phyloP scores from a whole-genome alignment of 768 basidiomycete species.

The Phaeotremella skinneri region DNA sequence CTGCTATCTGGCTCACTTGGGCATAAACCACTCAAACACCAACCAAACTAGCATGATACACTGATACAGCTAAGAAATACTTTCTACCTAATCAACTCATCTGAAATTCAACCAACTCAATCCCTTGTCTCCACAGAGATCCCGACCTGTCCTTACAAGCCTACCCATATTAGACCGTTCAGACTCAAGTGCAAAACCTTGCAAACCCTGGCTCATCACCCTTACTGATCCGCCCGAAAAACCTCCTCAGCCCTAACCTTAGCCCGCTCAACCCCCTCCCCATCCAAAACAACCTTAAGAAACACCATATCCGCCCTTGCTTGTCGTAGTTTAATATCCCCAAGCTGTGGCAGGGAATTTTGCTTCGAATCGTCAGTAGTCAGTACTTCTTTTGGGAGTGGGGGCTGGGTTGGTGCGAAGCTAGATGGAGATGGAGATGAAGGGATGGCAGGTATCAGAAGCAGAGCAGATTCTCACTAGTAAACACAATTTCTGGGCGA shows the following conservation, averaged over 20 bases:
- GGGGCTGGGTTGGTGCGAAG: neutral
- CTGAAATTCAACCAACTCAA: too few relatives aligned
- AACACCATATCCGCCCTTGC: slow-evolving; percentile 31
- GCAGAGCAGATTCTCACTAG: slow-evolving; percentile 19
- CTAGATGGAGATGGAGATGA: neutral
- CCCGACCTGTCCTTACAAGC: too few relatives aligned
- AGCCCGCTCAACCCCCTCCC: slow-evolving; percentile 19
- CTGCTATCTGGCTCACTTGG: too few relatives aligned
- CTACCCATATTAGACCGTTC: too few relatives aligned
- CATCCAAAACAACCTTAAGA: slow-evolving; percentile 19
- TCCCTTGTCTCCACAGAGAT: too few relatives aligned
- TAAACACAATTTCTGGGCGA: slow-evolving; percentile 16
- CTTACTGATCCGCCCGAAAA: too few relatives aligned
- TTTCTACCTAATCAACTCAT: too few relatives aligned
- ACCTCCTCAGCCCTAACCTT: slow-evolving; percentile 14
- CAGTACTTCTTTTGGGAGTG: neutral
- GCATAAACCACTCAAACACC: too few relatives aligned
- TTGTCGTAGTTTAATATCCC: slow-evolving; percentile 15
- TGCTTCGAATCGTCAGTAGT: slow-evolving; percentile 9
- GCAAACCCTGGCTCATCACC: too few relatives aligned
- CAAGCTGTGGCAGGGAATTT: slow-evolving; percentile 19
- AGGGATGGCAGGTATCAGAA: neutral
- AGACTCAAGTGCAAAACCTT: too few relatives aligned
- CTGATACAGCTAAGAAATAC: too few relatives aligned
- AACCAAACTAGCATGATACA: too few relatives aligned